These are phyloP conservation scores for Xylaria sp. DNA, from an alignment of 2,329 filamentous ascomycete species.

Conservation along the genomic window DNA sequence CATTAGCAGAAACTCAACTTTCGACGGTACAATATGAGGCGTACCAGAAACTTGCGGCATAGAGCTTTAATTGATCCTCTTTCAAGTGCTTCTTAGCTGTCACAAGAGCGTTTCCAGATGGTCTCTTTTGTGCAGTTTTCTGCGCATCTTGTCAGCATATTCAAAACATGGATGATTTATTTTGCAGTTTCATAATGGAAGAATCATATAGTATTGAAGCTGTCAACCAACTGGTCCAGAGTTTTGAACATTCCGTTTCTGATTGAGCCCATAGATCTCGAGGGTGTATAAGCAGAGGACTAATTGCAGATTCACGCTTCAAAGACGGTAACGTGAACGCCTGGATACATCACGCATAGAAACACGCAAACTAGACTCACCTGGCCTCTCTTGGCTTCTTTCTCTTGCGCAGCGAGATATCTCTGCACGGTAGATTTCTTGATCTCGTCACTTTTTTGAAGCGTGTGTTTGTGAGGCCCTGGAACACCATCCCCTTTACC, in stretches of 20 bases:
- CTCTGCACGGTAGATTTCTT: conserved; percentile 84
- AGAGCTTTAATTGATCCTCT: conserved; percentile 79
- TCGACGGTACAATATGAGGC: conserved; percentile 34
- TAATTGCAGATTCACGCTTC: neutral
- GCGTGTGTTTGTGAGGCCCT: conserved; percentile 78
- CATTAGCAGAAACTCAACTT: conserved; percentile 34
- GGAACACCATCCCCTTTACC: conserved; percentile 76
- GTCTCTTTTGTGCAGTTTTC: conserved; percentile 76
- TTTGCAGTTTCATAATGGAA: neutral
- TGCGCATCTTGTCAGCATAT: conserved; percentile 50
- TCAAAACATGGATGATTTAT: neutral
- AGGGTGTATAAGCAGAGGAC: neutral
- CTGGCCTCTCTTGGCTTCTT: conserved; percentile 70
- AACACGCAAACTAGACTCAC: conserved; percentile 54
- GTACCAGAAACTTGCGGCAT: conserved; percentile 86
- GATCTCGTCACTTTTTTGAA: conserved; percentile 80
- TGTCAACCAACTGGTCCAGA: neutral
- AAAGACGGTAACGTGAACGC: neutral
- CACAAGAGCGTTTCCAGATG: conserved; percentile 74
- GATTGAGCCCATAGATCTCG: neutral
- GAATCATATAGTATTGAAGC: too few relatives aligned
- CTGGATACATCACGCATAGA: neutral
- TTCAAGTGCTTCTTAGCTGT: conserved; percentile 78
- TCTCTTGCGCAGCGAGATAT: conserved; percentile 71
- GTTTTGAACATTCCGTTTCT: neutral